Evolutionary conservation across 2,329 filamentous ascomycete species (phyloP).

Genomic region (Colletotrichum eremochloae): DNA sequence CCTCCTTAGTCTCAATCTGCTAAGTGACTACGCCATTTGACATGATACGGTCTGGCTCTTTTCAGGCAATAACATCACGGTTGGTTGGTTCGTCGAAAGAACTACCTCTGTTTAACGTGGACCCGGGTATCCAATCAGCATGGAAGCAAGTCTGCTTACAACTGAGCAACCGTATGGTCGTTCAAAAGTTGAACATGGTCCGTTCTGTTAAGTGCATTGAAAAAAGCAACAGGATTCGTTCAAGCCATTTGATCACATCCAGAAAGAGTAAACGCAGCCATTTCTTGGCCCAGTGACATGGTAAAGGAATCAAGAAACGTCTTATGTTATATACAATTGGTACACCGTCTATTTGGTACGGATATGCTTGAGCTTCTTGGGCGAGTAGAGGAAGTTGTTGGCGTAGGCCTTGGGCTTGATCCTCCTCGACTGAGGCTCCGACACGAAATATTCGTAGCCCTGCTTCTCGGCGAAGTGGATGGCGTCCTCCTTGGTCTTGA

Average conservation of each 20-base stretch:
- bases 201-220: neutral
- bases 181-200: neutral
- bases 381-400: conserved; percentile 91
- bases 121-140: neutral
- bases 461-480: conserved; percentile 98
- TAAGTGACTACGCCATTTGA: neutral
- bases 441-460: conserved; percentile 98
- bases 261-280: neutral
- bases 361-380: conserved; percentile 89
- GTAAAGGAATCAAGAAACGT: neutral
- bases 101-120: neutral
- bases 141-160: conserved; percentile 7
- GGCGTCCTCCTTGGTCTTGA: conserved; percentile 94
- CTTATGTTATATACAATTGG: conserved; percentile 48
- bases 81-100: neutral
- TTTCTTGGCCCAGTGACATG: no score
- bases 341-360: conserved; percentile 76
- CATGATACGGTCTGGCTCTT: neutral
- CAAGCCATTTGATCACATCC: neutral
- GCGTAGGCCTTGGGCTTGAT: conserved; percentile 94
- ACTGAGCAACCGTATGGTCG: neutral
- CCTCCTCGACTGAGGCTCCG: conserved; percentile 92
- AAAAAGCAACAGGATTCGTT: neutral
- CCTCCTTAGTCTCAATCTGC: no score
- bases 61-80: neutral